Conservation (phyloP, 306 rosid species). For the Cucurbita pepo region DNA sequence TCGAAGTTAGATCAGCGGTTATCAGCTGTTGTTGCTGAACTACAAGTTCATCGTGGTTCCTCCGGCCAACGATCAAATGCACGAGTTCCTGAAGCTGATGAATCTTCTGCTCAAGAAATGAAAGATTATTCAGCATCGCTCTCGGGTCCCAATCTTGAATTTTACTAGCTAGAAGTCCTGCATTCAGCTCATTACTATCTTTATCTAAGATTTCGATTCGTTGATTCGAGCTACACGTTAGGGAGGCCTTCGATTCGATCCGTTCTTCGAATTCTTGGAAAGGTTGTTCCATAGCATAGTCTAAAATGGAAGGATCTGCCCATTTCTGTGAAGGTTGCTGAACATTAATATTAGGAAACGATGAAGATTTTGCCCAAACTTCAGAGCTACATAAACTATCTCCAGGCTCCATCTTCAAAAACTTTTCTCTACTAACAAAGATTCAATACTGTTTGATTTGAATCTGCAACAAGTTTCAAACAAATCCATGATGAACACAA, state of each 20-base stretch:
- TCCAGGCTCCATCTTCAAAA: constrained; percentile 38
- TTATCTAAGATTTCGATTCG: constrained; percentile 22
- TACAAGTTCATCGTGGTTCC: constrained; percentile 46
- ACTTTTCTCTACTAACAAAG: constrained; percentile 11
- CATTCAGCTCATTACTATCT: constrained; percentile 27
- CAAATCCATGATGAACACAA: background rate
- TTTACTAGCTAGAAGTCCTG: constrained; percentile 19
- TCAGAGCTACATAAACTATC: constrained; percentile 36
- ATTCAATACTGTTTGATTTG: background rate
- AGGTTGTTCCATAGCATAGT: constrained; percentile 37
- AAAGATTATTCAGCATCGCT: constrained; percentile 55
- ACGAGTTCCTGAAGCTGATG: constrained; percentile 88
- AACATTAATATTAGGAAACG: constrained; percentile 25
- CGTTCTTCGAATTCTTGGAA: constrained; percentile 37
- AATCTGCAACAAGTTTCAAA: constrained; percentile 2
- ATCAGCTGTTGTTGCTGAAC: constrained; percentile 83
- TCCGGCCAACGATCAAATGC: constrained; percentile 55
- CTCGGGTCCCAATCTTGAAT: constrained; percentile 74
- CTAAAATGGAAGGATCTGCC: constrained; percentile 36
- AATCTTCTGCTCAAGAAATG: constrained; percentile 73
- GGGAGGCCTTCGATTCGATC: constrained; percentile 17
- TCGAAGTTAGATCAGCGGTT: constrained; percentile 81
- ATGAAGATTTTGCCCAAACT: constrained; percentile 38
- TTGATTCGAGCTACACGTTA: constrained; percentile 19
- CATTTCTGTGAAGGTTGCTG: constrained; percentile 32